Evolutionary conservation across 2,329 filamentous ascomycete genomes (phyloP).

Genomic region (Zarea fungicola): DNA sequence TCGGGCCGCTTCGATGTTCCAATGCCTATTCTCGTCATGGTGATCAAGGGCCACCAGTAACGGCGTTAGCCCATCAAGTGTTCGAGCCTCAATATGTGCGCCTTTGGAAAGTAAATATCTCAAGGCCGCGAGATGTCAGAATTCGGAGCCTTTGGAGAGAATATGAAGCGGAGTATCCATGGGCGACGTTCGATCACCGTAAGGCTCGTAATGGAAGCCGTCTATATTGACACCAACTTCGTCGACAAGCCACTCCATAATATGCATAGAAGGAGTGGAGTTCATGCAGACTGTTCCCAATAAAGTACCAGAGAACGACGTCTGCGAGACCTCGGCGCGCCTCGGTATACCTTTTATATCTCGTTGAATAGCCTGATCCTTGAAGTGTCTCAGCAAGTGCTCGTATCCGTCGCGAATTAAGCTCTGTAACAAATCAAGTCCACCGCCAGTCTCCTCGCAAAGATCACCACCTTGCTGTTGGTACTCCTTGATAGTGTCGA

Average conservation of each 20-base stretch:
- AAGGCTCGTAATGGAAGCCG: background rate
- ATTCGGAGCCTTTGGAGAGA: background rate
- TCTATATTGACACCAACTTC: background rate
- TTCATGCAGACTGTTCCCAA: background rate
- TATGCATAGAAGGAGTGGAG: background rate
- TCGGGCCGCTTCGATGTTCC: background rate
- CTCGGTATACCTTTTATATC: background rate
- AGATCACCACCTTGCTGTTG: background rate
- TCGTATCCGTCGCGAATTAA: background rate
- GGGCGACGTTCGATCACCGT: background rate
- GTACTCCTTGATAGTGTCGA: slow-evolving; percentile 1
- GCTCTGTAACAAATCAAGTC: background rate
- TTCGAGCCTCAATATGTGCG: background rate
- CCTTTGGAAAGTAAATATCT: slow-evolving; percentile 7
- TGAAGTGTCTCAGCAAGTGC: background rate
- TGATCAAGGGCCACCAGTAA: background rate
- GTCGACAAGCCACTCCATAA: slow-evolving; percentile 6
- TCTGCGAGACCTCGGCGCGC: too few species aligned
- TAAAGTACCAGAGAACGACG: background rate
- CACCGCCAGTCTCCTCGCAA: background rate
- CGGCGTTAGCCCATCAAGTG: background rate
- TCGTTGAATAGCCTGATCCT: background rate
- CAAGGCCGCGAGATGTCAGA: background rate
- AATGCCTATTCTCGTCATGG: background rate
- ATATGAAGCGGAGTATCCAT: background rate